Base-by-base conservation (phyloP, 2,329 filamentous ascomycete genomes). In the Diaporthe sp. region DNA sequence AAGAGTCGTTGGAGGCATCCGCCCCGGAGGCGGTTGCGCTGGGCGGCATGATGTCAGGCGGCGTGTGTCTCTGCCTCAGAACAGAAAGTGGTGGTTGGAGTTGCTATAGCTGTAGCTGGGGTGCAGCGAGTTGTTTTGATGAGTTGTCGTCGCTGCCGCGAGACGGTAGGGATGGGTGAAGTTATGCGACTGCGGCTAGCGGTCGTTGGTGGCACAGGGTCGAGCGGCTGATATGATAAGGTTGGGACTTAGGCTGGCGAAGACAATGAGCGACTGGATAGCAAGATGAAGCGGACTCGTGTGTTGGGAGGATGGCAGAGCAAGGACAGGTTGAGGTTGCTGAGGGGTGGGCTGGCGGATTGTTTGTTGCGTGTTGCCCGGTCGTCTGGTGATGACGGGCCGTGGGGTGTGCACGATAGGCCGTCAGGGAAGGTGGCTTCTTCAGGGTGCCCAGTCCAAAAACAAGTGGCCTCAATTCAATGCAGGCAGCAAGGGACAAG, bases 1-100 rank as follows among this genome's bases (percentile, higher is more conserved):
- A 79, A 76, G 82, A 84, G 77, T 78, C 77, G 46, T 72, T 69
- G 75, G 79, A 84, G 80, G 88, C 83, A 81, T 89, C 88, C 80
- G 88, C 86, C 82, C 89, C 89, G 74, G 89, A 90, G 78, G 89
- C 83, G 76, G 85, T 87, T 82, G 89, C 89, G 84, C 86, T 87
- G 79, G 86, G 34, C 74, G 76, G 82, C 86, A 87, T 88, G 77
- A 77, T 77, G 75, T 44, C 39, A 44, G 67, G 59, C 59, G 58
- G 65, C 34, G n/a, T 39, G 46, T 61, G 70, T 67, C 34, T 58
- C 25, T 51, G 34, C 31, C 49, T 72, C 34, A 19, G 46, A 25
- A 69, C 44, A 51, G n/a, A 57, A 51, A 17, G 39, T 34, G 65
- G 49, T 74, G 74, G 46, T 22, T 53, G 74, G 59, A 42, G 37